phyloP scores from a whole-genome alignment of 495 filamentous ascomycete genomes.

The Penicillium samsonianum region DNA sequence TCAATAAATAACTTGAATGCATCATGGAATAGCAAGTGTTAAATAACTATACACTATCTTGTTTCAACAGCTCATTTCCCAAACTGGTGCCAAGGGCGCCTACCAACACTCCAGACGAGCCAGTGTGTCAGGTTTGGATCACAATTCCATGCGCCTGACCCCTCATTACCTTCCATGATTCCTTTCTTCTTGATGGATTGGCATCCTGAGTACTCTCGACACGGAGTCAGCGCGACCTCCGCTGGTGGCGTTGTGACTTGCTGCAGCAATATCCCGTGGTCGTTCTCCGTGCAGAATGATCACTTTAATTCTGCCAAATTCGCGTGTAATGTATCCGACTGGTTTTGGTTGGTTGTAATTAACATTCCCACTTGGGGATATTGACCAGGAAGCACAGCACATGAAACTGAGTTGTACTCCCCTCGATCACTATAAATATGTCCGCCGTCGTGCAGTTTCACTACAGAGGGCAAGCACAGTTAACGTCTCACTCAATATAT shows the following conservation, averaged over 20 bases:
- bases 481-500: neutral
- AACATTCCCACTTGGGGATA: neutral
- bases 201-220: slow-evolving; percentile 13
- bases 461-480: neutral
- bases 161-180: neutral
- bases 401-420: too few species aligned
- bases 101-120: neutral
- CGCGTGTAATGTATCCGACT: neutral
- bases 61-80: too few species aligned
- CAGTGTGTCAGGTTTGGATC: neutral
- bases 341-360: neutral
- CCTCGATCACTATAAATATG: slow-evolving; percentile 1
- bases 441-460: neutral
- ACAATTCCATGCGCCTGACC: neutral
- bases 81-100: slow-evolving; percentile 8
- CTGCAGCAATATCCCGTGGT: neutral
- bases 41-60: neutral
- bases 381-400: neutral
- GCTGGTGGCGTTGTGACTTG: slow-evolving; percentile 20
- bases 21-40: neutral
- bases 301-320: neutral
- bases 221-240: slow-evolving; percentile 5
- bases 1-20: neutral
- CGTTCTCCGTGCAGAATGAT: neutral
- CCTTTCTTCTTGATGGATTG: neutral